Evolutionary conservation across 2,329 filamentous ascomycete species (phyloP).

Genomic region (Dactylonectria estremocensis): DNA sequence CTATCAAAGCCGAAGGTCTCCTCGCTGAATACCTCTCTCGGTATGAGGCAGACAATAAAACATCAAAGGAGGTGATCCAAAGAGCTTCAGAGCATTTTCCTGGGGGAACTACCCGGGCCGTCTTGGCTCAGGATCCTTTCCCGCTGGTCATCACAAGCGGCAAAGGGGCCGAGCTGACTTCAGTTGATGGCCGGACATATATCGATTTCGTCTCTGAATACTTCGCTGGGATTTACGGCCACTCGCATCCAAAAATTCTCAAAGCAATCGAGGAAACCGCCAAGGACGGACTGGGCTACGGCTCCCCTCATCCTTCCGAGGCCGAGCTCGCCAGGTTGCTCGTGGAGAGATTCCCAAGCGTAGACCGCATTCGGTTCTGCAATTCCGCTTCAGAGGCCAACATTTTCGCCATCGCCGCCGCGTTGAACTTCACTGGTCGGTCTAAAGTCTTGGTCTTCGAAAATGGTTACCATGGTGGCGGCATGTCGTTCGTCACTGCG

Average conservation of each 20-base stretch:
- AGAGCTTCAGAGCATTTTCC: conserved; percentile 37
- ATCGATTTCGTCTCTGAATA: conserved; percentile 72
- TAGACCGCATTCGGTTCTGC: conserved; percentile 71
- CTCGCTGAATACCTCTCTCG: conserved; percentile 6
- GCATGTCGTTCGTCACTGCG: conserved; percentile 48
- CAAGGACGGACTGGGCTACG: conserved; percentile 63
- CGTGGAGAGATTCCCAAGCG: conserved; percentile 19
- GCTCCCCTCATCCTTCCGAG: conserved; percentile 64
- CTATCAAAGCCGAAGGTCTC: conserved; percentile 6
- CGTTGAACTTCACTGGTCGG: conserved; percentile 59
- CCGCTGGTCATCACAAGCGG: conserved; percentile 44
- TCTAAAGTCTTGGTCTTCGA: conserved; percentile 64
- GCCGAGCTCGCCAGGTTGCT: conserved; percentile 38
- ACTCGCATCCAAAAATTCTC: conserved; percentile 67
- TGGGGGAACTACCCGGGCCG: conserved; percentile 57
- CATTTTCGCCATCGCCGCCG: conserved; percentile 68
- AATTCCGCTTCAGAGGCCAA: conserved; percentile 77
- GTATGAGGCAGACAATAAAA: conserved; percentile 2
- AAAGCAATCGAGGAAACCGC: conserved; percentile 60
- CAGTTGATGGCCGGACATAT: conserved; percentile 56
- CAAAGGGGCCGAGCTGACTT: conserved; percentile 40
- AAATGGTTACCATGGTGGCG: conserved; percentile 58
- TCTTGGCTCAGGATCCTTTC: conserved; percentile 54
- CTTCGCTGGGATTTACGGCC: conserved; percentile 73
- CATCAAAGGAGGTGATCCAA: background rate